A percentile compares a stretch with the other conserved stretches of the same genome.
Conservation (phyloP, 2,329 filamentous ascomycete species). For the Cladosporium oxysporum region DNA sequence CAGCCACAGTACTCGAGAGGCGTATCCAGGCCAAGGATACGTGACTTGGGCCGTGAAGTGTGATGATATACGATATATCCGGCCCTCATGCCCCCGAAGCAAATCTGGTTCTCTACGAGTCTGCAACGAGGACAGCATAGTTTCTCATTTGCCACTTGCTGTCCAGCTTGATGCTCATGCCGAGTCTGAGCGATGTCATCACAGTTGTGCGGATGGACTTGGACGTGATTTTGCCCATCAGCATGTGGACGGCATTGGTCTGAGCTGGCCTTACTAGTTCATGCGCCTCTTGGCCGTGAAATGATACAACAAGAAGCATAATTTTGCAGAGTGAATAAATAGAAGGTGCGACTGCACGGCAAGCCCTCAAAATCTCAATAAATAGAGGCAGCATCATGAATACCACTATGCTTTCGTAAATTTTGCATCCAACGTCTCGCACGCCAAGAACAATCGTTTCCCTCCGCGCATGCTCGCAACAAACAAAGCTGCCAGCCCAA, state of each 20-base stretch:
- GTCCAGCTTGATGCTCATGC: not conserved
- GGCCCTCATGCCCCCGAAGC: not conserved
- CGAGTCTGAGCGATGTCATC: not conserved
- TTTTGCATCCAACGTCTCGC: not conserved
- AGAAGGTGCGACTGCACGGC: not conserved
- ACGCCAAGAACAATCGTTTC: not conserved
- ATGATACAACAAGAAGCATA: not conserved
- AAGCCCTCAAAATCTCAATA: not conserved
- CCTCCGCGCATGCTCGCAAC: not conserved
- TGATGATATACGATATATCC: not conserved
- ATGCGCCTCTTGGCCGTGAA: not conserved
- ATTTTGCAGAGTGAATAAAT: not conserved
- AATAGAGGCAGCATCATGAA: not conserved
- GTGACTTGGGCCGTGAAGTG: not conserved
- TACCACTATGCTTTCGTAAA: slow-evolving; percentile 7
- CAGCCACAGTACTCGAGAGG: slow-evolving; percentile 24
- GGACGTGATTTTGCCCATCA: too few species aligned
- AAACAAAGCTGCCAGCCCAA: not conserved
- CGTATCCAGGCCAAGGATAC: not conserved
- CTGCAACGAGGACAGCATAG: not conserved
- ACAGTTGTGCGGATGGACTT: not conserved
- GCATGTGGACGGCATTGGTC: not conserved
- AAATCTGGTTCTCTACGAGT: not conserved
- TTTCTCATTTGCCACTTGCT: not conserved
- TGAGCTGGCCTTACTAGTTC: not conserved